phyloP scores from a whole-genome alignment of 495 filamentous ascomycete species.

The Penicillium subrubescens region DNA sequence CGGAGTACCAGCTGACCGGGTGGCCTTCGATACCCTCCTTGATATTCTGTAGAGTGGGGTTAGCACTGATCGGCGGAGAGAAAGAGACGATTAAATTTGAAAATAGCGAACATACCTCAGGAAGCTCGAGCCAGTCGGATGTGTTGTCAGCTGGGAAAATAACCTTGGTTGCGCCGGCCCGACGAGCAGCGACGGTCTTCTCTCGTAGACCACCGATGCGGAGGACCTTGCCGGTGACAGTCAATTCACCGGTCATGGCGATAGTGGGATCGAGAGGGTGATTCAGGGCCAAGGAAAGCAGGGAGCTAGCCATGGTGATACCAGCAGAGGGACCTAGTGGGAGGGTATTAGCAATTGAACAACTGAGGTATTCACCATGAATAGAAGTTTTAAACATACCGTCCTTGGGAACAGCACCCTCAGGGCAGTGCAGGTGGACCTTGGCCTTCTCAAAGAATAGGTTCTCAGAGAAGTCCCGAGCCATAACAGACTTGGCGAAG shows the following conservation, averaged over 20 bases:
- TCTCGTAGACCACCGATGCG: slow-evolving; percentile 94
- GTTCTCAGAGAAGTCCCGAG: slow-evolving; percentile 81
- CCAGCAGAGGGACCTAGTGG: slow-evolving; percentile 77
- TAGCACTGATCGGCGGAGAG: slow-evolving; percentile 6
- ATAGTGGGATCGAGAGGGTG: slow-evolving; percentile 78
- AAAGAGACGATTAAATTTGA: background rate
- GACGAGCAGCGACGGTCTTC: slow-evolving; percentile 96
- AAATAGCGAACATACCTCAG: slow-evolving; percentile 66
- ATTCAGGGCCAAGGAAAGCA: slow-evolving; percentile 82
- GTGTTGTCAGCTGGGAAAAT: slow-evolving; percentile 95
- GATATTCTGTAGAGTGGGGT: slow-evolving; percentile 72
- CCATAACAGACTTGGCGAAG: slow-evolving; percentile 89
- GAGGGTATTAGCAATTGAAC: slow-evolving; percentile 20
- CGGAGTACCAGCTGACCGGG: slow-evolving; percentile 89
- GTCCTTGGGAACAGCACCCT: slow-evolving; percentile 96
- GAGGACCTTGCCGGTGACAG: slow-evolving; percentile 95
- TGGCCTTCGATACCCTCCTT: slow-evolving; percentile 91
- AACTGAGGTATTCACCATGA: slow-evolving; percentile 1
- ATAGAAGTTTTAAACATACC: slow-evolving; percentile 46
- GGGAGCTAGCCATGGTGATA: slow-evolving; percentile 93
- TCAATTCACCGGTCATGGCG: slow-evolving; percentile 98
- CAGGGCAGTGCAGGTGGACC: slow-evolving; percentile 95
- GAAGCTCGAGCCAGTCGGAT: slow-evolving; percentile 96
- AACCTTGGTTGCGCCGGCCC: slow-evolving; percentile 91
- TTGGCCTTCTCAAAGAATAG: slow-evolving; percentile 95